Evolutionary conservation across 2,329 filamentous ascomycete genomes (phyloP).

Genomic region (Beauveria pseudobassiana): DNA sequence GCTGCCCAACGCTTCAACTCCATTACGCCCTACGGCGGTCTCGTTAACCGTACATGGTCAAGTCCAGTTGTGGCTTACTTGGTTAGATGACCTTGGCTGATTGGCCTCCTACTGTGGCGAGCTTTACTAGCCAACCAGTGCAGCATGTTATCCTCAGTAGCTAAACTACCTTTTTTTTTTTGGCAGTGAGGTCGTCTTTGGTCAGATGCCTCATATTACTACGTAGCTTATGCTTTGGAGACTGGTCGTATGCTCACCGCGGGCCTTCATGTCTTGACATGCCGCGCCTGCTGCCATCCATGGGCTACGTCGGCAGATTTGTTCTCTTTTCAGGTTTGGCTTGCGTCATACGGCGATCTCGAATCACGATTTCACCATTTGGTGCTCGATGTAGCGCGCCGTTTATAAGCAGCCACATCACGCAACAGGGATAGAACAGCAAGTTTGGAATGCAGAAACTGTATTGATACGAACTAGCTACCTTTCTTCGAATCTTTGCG

Average conservation of each 20-base stretch:
- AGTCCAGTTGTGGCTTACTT: conserved; percentile 8
- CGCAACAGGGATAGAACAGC: background rate
- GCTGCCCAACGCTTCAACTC: background rate
- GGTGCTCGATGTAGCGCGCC: background rate
- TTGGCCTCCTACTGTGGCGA: no score
- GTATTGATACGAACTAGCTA: background rate
- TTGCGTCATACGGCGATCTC: background rate
- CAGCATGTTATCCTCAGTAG: background rate
- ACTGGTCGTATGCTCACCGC: no score
- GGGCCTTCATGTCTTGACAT: no score
- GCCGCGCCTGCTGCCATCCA: no score
- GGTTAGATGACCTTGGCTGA: background rate
- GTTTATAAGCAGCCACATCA: conserved; percentile 1
- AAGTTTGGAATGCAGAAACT: background rate
- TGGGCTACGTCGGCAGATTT: no score
- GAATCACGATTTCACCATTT: background rate
- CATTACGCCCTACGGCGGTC: conserved; percentile 2
- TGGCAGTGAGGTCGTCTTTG: no score
- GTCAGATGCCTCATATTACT: no score
- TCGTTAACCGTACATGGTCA: conserved; percentile 9
- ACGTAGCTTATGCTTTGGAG: no score
- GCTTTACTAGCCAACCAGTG: background rate
- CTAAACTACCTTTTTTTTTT: no score
- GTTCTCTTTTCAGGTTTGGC: background rate
- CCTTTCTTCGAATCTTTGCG: background rate